Base-by-base conservation (phyloP, 129 eudicot genomes). In the Centella asiatica region DNA sequence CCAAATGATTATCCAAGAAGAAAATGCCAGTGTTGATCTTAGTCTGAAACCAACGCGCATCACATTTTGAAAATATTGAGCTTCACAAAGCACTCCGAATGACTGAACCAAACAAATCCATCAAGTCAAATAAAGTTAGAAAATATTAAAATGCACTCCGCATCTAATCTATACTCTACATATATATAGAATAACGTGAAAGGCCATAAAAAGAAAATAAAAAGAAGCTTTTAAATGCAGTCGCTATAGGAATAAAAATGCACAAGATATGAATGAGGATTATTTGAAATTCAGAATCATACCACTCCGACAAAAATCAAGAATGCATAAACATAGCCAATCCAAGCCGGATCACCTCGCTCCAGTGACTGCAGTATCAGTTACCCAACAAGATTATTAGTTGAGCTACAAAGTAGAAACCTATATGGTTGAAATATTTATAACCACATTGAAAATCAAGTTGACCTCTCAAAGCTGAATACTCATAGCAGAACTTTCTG, bases 341-440 rank as follows among this genome's bases (percentile, higher is more conserved):
- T 76, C 98, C 98, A 90, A 72, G 98, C 87, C 70, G 98, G 95
- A 73, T 84, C 98, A 8, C 95, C 98, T 67, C 72, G 78, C 83
- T 90, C 86, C 83, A 90, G 78, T 23, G 98, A 86, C 95, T 90
- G 51, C 27, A 53, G 5, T 23, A 48, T 37, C 58, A 70, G 47
- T n/a, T n/a, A n/a, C n/a, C n/a, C 17, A 77, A 36, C 32, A 34
- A 51, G n/a, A 39, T 28, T 22, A 33, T 26, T 27, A 53, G 57
- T 27, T 26, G 3, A 18, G 44, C 24, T 45, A 52, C 25, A 47
- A 23, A 19, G 20, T 20, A 13, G 23, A 51, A 37, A 14, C 3
- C 14, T 20, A 31, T 28, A 36, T 18, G 37, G 10, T 1, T 11
- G 32, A 9, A 8, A 22, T 33, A 20, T 12, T 20, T 8, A 7